These are phyloP conservation scores for Fistulinella prunicolor DNA, from an alignment of 768 basidiomycete genomes.

Conservation along the genomic window DNA sequence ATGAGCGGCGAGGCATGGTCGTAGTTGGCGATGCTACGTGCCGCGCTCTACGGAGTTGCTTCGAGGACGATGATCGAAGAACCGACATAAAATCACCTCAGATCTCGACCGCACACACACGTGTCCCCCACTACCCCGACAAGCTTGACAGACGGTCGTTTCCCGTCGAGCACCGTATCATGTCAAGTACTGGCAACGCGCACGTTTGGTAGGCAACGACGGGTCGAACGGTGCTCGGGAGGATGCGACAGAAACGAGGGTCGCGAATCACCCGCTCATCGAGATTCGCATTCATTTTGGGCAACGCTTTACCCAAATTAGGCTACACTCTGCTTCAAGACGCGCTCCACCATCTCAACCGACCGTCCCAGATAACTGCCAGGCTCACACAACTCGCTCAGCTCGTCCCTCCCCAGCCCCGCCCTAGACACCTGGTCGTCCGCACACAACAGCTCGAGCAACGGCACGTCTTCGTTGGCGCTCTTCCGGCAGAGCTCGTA, in stretches of 20 bases:
- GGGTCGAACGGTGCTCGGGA: not conserved
- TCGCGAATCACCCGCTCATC: constrained; percentile 8
- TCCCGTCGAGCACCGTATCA: too few relatives aligned
- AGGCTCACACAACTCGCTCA: constrained; percentile 38
- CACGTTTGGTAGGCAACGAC: not conserved
- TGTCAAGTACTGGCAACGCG: too few relatives aligned
- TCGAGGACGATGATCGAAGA: constrained; percentile 33
- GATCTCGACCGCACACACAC: not conserved
- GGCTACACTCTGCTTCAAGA: too few relatives aligned
- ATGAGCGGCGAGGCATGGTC: constrained; percentile 1
- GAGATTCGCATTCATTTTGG: constrained; percentile 4
- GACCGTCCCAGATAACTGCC: constrained; percentile 39
- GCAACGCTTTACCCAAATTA: not conserved
- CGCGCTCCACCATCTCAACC: constrained; percentile 25
- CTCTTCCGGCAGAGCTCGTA: constrained; percentile 40
- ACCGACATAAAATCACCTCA: constrained; percentile 7
- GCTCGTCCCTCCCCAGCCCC: constrained; percentile 24
- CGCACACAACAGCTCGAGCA: constrained; percentile 34
- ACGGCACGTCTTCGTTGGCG: constrained; percentile 22
- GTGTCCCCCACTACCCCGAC: not conserved
- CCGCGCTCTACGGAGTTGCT: constrained; percentile 31
- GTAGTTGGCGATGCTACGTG: constrained; percentile 22
- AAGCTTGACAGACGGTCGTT: not conserved
- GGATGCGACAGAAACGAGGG: constrained; percentile 5
- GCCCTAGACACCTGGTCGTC: constrained; percentile 25